phyloP scores from a whole-genome alignment of 805 yeast genomes.

The Cyberlindnera petersonii region DNA sequence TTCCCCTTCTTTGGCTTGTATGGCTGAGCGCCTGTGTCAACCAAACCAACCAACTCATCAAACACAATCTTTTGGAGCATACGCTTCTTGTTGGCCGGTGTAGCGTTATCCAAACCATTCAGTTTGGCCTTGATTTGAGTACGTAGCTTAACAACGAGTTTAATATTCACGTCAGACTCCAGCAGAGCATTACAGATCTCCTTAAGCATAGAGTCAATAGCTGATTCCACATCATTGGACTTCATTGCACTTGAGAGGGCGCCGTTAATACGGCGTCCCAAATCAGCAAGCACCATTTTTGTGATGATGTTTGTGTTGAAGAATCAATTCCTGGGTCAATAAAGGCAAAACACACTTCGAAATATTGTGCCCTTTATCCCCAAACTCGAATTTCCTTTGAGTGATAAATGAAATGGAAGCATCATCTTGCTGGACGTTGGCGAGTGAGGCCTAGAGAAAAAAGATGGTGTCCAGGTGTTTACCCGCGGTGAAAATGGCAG shows the following conservation, averaged over 20 bases:
- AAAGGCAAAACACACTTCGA: no score
- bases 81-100: slow-evolving; percentile 61
- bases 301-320: no score
- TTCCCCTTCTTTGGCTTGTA: slow-evolving; percentile 86
- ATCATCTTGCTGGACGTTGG: no score
- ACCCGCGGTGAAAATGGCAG: no score
- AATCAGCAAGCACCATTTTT: slow-evolving; percentile 72
- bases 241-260: slow-evolving; percentile 65
- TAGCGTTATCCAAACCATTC: slow-evolving; percentile 47
- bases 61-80: slow-evolving; percentile 86
- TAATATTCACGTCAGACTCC: slow-evolving; percentile 92
- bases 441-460: neutral
- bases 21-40: slow-evolving; percentile 59
- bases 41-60: slow-evolving; percentile 85
- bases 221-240: slow-evolving; percentile 53
- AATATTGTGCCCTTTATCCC: neutral
- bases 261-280: slow-evolving; percentile 70
- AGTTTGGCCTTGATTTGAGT: slow-evolving; percentile 62
- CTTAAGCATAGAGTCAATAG: slow-evolving; percentile 71
- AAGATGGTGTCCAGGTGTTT: neutral
- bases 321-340: no score
- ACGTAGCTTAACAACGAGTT: slow-evolving; percentile 72
- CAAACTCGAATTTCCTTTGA: neutral
- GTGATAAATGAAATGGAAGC: no score
- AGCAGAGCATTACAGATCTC: slow-evolving; percentile 86